These are phyloP conservation scores for Vickermania spadyakhi DNA, from an alignment of 208 protist species.

Conservation along the genomic window DNA sequence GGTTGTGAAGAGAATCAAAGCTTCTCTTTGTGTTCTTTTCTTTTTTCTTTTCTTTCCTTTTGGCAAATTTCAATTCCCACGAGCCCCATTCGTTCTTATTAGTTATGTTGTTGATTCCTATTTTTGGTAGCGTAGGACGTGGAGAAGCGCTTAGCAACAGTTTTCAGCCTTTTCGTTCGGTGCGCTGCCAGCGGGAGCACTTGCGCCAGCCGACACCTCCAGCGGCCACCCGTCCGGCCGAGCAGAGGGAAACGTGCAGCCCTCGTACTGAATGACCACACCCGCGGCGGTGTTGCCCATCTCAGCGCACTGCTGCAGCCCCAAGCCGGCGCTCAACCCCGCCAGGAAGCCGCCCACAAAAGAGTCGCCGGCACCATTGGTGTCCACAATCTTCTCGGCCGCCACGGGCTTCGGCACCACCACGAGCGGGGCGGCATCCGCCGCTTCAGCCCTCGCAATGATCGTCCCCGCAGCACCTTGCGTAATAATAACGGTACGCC, in stretches of 20 bases:
- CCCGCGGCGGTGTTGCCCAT: slow-evolving; percentile 86
- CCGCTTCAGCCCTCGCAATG: slow-evolving; percentile 44
- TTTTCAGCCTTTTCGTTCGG: too few relatives aligned
- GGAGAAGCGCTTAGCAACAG: too few relatives aligned
- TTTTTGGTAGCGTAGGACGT: too few relatives aligned
- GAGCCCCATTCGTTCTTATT: too few relatives aligned
- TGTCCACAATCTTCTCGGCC: slow-evolving; percentile 92
- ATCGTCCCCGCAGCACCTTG: slow-evolving; percentile 88
- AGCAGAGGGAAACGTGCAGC: slow-evolving; percentile 89
- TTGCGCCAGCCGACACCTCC: too few relatives aligned
- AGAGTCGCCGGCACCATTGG: slow-evolving; percentile 96
- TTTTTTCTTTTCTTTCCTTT: too few relatives aligned
- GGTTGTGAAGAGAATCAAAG: too few relatives aligned
- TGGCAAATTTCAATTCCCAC: too few relatives aligned
- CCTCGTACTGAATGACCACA: slow-evolving; percentile 90
- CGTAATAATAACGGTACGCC: slow-evolving; percentile 93
- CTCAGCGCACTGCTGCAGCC: slow-evolving; percentile 74
- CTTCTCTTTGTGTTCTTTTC: too few relatives aligned
- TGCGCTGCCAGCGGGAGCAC: too few relatives aligned
- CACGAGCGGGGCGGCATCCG: slow-evolving; percentile 22
- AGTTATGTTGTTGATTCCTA: too few relatives aligned
- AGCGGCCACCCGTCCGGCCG: slow-evolving; percentile 8
- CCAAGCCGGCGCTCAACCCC: slow-evolving; percentile 43
- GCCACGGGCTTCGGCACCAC: slow-evolving; percentile 50
- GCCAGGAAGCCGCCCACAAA: slow-evolving; percentile 98